Evolutionary conservation across 2,329 filamentous ascomycete species (phyloP).

Genomic region (Coccinonectria pachysandricola): DNA sequence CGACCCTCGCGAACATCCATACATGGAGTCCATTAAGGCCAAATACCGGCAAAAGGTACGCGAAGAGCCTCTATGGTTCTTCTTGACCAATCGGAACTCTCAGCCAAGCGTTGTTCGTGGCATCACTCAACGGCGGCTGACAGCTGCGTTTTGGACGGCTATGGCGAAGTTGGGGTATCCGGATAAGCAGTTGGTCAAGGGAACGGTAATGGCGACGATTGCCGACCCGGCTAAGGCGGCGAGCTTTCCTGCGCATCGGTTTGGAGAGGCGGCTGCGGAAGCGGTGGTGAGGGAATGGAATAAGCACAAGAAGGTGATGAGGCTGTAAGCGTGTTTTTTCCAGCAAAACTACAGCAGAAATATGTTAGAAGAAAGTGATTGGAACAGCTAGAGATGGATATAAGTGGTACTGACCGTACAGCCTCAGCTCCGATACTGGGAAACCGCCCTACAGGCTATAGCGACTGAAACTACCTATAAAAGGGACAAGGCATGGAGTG

Average conservation of each 20-base stretch:
- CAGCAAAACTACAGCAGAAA: too few species aligned
- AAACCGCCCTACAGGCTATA: too few species aligned
- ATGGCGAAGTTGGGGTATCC: conserved; percentile 19
- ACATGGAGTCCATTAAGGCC: conserved; percentile 15
- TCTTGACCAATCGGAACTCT: conserved; percentile 9
- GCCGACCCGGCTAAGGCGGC: conserved; percentile 9
- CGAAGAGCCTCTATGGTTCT: conserved; percentile 24
- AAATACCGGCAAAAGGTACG: conserved; percentile 17
- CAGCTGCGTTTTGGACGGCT: conserved; percentile 16
- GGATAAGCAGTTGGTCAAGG: conserved; percentile 5
- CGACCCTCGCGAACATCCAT: conserved; percentile 22
- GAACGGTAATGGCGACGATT: conserved; percentile 11
- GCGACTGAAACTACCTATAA: too few species aligned
- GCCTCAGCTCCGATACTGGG: too few species aligned
- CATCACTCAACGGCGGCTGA: conserved; percentile 16
- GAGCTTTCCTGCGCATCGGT: conserved; percentile 11
- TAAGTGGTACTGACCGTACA: too few species aligned
- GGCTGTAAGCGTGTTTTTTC: too few species aligned
- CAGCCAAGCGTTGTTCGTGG: conserved; percentile 16
- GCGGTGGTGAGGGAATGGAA: conserved; percentile 10
- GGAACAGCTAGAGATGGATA: too few species aligned
- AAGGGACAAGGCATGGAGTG: too few species aligned
- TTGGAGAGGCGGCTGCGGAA: conserved; percentile 13
- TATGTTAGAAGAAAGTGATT: too few species aligned
- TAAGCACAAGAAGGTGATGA: conserved; percentile 3